Conservation (phyloP, 805 yeast genomes). For the Yarrowia hollandica region DNA sequence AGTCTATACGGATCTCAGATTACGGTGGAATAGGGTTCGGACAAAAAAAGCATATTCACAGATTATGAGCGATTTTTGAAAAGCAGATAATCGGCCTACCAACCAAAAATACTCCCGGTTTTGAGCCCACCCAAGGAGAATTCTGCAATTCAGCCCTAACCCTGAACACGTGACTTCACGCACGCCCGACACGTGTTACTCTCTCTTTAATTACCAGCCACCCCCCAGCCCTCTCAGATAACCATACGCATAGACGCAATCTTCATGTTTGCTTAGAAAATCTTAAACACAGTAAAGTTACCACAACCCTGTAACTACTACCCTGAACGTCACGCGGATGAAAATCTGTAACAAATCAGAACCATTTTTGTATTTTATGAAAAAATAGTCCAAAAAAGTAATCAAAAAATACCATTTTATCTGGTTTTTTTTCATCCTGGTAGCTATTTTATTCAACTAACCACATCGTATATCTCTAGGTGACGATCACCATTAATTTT, state of each 20-base stretch:
- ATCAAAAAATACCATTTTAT: no score
- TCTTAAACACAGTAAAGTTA: not conserved
- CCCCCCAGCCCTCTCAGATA: not conserved
- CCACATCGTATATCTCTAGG: not conserved
- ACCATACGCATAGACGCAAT: constrained; percentile 18
- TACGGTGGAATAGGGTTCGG: not conserved
- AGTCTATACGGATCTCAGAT: constrained; percentile 20
- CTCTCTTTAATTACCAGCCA: not conserved
- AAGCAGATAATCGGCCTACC: no score
- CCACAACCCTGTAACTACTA: not conserved
- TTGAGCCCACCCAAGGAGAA: not conserved
- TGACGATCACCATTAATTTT: not conserved
- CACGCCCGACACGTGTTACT: constrained; percentile 1
- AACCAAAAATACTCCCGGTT: no score
- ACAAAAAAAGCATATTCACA: not conserved
- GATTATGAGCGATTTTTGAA: not conserved
- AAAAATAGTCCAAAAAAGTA: no score
- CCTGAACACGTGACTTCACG: not conserved
- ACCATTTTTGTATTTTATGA: no score
- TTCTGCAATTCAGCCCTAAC: not conserved
- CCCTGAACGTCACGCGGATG: no score
- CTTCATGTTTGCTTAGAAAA: constrained; percentile 12
- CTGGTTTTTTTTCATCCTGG: not conserved
- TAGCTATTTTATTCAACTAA: no score
- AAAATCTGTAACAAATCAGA: no score